These are phyloP conservation scores for Ustilago hordei DNA, from an alignment of 1,284 basidiomycete genomes.

Conservation along the genomic window DNA sequence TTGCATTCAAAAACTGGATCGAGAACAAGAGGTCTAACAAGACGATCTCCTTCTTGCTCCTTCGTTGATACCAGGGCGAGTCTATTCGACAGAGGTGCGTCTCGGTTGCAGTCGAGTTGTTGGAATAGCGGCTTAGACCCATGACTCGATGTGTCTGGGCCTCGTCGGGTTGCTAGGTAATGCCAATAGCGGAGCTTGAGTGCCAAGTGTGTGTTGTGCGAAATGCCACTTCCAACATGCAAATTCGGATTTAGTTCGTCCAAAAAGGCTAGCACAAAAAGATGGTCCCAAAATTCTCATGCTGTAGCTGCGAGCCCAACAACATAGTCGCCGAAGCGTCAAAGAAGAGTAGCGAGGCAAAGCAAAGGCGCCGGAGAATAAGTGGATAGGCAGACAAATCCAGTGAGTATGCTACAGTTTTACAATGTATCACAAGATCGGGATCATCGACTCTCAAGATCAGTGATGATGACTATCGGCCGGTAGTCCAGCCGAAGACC, in stretches of 20 bases:
- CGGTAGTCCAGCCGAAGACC: constrained; percentile 9
- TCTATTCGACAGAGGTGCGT: background rate
- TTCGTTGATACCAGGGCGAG: background rate
- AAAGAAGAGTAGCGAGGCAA: background rate
- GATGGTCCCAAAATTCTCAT: constrained; percentile 3
- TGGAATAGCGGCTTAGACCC: background rate
- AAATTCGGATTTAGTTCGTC: background rate
- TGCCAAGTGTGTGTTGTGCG: constrained; percentile 17
- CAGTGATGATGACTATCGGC: constrained; percentile 8
- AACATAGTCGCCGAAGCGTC: background rate
- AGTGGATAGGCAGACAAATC: too few species aligned
- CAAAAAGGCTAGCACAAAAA: constrained; percentile 1
- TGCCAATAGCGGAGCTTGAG: constrained; percentile 7
- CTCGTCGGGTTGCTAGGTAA: background rate
- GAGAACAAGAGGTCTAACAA: background rate
- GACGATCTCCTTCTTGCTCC: background rate
- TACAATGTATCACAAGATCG: background rate
- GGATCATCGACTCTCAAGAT: background rate
- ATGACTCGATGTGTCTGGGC: constrained; percentile 6
- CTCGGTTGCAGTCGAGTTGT: background rate
- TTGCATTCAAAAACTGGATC: background rate
- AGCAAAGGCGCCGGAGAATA: background rate
- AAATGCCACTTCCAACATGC: background rate
- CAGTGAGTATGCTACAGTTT: background rate
- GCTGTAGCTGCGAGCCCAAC: background rate